These are phyloP conservation scores for Penicillium sp. DNA, from an alignment of 2,329 filamentous ascomycete species.

Conservation along the genomic window DNA sequence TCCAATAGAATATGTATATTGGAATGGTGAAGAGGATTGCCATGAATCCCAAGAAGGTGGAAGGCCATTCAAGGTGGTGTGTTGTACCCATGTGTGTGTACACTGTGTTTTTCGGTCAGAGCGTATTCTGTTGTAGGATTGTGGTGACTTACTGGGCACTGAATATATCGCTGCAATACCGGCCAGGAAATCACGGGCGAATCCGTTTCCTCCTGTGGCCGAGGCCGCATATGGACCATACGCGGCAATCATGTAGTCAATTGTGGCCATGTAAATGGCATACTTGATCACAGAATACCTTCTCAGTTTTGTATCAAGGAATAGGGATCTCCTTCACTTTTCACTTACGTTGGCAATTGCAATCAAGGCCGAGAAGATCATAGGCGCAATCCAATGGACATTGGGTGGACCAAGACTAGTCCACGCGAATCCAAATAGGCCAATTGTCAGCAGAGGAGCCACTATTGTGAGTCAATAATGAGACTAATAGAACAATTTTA, in stretches of 20 bases:
- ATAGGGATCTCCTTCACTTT: not conserved
- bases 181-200: conserved; percentile 63
- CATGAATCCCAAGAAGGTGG: conserved; percentile 61
- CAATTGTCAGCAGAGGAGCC: conserved; percentile 58
- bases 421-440: conserved; percentile 63
- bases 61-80: conserved; percentile 56
- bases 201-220: conserved; percentile 65
- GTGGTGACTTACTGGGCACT: conserved; percentile 45
- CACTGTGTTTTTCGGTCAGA: conserved; percentile 30
- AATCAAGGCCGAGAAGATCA: conserved; percentile 60
- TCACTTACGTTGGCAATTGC: conserved; percentile 59
- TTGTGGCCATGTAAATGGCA: conserved; percentile 62
- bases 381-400: conserved; percentile 61
- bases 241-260: conserved; percentile 67
- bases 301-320: not conserved
- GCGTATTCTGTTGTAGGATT: not conserved
- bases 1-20: conserved; percentile 67
- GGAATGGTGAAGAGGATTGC: conserved; percentile 61
- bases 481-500: not conserved
- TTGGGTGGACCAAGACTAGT: conserved; percentile 54
- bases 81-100: conserved; percentile 52
- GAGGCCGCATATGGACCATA: conserved; percentile 65
- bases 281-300: conserved; percentile 24
- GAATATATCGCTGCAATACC: conserved; percentile 62
- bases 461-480: conserved; percentile 31